These are phyloP conservation scores for Westerdykella sp. DNA, from an alignment of 2,329 filamentous ascomycete genomes.

Conservation along the genomic window DNA sequence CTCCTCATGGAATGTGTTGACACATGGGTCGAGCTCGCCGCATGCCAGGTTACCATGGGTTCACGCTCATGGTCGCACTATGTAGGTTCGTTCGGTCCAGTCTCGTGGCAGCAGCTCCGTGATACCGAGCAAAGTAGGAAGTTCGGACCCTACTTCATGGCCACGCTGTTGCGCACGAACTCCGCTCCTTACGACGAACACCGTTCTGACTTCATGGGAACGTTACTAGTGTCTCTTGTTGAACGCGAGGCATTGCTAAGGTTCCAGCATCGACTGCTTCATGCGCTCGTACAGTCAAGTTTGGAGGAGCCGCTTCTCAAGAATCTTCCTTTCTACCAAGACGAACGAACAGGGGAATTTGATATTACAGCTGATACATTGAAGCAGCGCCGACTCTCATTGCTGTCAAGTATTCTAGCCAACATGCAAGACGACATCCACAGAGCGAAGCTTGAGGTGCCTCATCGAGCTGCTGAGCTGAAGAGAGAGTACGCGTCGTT, in stretches of 20 bases:
- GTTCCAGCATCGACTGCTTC: slow-evolving; percentile 54
- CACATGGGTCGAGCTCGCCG: slow-evolving; percentile 49
- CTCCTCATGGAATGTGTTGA: slow-evolving; percentile 49
- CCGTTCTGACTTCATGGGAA: slow-evolving; percentile 44
- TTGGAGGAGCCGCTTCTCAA: slow-evolving; percentile 44
- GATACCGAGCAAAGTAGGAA: slow-evolving; percentile 43
- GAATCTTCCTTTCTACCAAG: slow-evolving; percentile 53
- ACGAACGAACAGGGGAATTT: slow-evolving; percentile 35
- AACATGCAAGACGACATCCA: slow-evolving; percentile 54
- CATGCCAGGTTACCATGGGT: slow-evolving; percentile 41
- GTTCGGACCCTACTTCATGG: slow-evolving; percentile 42
- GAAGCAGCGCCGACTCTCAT: slow-evolving; percentile 47
- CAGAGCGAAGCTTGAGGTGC: slow-evolving; percentile 23
- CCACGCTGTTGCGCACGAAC: slow-evolving; percentile 37
- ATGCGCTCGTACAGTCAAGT: slow-evolving; percentile 47
- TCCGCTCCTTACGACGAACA: slow-evolving; percentile 40
- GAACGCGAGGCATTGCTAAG: slow-evolving; percentile 57
- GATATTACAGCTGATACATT: slow-evolving; percentile 49
- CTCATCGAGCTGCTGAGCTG: slow-evolving; percentile 27
- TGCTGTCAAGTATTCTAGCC: slow-evolving; percentile 52
- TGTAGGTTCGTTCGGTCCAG: slow-evolving; percentile 48
- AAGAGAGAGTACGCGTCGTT: slow-evolving; percentile 47
- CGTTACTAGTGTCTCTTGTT: slow-evolving; percentile 51
- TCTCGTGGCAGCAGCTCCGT: slow-evolving; percentile 46
- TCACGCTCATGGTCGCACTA: slow-evolving; percentile 51